These are phyloP conservation scores for Kurtzmaniella cleridarum DNA, from an alignment of 805 yeast genomes.

Conservation along the genomic window DNA sequence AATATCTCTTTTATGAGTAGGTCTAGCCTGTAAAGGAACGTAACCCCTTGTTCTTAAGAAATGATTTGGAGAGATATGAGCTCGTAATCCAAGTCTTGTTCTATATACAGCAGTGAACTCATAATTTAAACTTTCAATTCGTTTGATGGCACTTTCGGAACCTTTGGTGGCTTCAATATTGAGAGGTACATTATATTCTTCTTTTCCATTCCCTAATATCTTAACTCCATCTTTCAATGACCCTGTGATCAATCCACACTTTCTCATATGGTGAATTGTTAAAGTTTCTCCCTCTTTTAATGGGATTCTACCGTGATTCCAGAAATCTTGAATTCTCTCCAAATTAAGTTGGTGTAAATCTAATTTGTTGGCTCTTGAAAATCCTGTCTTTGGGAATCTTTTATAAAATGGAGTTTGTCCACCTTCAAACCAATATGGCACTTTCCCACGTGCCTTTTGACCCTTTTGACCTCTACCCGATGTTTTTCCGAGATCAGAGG, in stretches of 20 bases:
- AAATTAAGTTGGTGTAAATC: conserved; percentile 59
- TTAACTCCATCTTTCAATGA: conserved; percentile 75
- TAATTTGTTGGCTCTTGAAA: conserved; percentile 57
- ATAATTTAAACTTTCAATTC: conserved; percentile 72
- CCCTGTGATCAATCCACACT: conserved; percentile 69
- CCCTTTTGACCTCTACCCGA: conserved; percentile 98
- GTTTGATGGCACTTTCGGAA: conserved; percentile 62
- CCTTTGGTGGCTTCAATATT: conserved; percentile 82
- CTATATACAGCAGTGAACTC: conserved; percentile 68
- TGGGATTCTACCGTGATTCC: conserved; percentile 59
- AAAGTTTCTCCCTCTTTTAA: conserved; percentile 57
- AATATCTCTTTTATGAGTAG: conserved; percentile 75
- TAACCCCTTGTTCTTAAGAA: conserved; percentile 68
- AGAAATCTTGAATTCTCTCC: conserved; percentile 63
- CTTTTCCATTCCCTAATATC: conserved; percentile 62
- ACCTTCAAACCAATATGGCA: conserved; percentile 95
- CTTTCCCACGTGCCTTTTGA: conserved; percentile 91
- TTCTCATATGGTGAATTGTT: conserved; percentile 71
- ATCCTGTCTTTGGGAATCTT: conserved; percentile 84
- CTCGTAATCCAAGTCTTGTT: conserved; percentile 57
- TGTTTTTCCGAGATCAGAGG: conserved; percentile 88
- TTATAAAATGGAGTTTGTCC: conserved; percentile 93
- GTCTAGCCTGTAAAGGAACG: conserved; percentile 80
- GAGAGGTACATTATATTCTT: conserved; percentile 50
- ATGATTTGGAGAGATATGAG: conserved; percentile 71